Percentiles rank a stretch among this genome's conserved stretches.
Evolutionary conservation across 768 basidiomycete genomes (phyloP).

Genomic region (Tylopilus rubrobrunneus): DNA sequence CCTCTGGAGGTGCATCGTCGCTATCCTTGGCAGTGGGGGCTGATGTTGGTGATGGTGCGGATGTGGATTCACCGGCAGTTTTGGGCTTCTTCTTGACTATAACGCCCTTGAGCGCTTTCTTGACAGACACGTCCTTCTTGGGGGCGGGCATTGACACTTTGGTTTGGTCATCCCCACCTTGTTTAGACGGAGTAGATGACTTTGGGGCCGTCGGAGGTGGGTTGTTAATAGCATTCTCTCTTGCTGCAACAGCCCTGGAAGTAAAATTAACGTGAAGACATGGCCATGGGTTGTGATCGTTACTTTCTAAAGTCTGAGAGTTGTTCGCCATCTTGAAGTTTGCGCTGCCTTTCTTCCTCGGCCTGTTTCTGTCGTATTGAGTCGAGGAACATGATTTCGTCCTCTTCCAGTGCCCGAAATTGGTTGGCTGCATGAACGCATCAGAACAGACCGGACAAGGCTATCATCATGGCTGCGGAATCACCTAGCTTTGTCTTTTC

Average conservation of each 20-base stretch:
- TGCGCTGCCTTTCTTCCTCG: conserved; percentile 71
- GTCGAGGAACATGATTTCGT: conserved; percentile 87
- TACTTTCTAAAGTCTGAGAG: conserved; percentile 77
- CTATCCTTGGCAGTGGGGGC: conserved; percentile 16
- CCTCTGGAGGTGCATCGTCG: conserved; percentile 34
- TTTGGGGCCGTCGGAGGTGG: conserved; percentile 30
- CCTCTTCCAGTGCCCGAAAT: conserved; percentile 85
- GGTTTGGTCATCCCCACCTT: conserved; percentile 24
- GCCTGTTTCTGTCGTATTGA: conserved; percentile 73
- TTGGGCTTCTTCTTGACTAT: conserved; percentile 76
- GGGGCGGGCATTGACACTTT: conserved; percentile 28
- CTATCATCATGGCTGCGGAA: conserved; percentile 3
- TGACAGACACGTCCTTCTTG: conserved; percentile 54
- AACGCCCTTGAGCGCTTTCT: conserved; percentile 72
- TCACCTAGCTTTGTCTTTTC: conserved; percentile 75
- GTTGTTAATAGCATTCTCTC: conserved; percentile 49
- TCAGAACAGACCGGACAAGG: conserved; percentile 8
- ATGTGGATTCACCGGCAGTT: conserved; percentile 13
- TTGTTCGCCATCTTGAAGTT: conserved; percentile 74
- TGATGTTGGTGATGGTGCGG: conserved; percentile 15
- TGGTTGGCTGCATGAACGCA: conserved; percentile 60
- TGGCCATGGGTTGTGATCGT: conserved; percentile 12
- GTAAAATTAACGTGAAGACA: conserved; percentile 10
- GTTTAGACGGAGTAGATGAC: conserved; percentile 30
- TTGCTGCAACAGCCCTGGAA: conserved; percentile 65